Evolutionary conservation across 192 early-diverging fungal species (phyloP), one percentile per base, ranked within the genome.

Genomic region (Thoreauomyces humboldtii): DNA sequence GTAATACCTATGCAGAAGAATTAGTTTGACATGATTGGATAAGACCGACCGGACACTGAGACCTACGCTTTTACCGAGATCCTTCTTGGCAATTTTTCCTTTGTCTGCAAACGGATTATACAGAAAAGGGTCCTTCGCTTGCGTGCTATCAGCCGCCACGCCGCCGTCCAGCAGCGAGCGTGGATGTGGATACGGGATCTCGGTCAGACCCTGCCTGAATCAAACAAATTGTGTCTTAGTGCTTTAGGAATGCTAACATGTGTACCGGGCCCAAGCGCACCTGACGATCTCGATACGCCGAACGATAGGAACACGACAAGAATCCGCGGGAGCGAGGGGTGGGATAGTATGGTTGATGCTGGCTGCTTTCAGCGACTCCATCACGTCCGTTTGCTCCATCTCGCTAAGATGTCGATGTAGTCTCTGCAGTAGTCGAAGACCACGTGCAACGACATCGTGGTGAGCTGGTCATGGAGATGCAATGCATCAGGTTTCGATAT

Each of bases 81-180:
- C 38, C 32, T 68, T 53, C 74, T 64, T 57, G 77, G 76, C 50
- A 74, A 70, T n/a, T 77, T 75, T 57, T 63, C 73, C 31, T 52
- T 87, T 88, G 36, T 85, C 72, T 45, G 81, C 80, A 74, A 83
- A 91, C 4, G 90, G 88, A 61, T 88, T 90, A 69, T 92, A 91
- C 31, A 92, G 77, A 67, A 92, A 92, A n/a, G 88, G 83, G 54
- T 89, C 86, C 59, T 82, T 57, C 45, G 60, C 56, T 7, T 37
- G 68, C 14, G 33, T 37, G 14, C 33, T 51, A 46, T 67, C 33
- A 36, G 27, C 48, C 50, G 50, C 56, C 58, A 25, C 55, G 54
- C 28, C 43, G 50, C 60, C 75, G 53, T n/a, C 58, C 37, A 73
- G 54, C 56, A 61, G 71, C 1, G 65, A 69, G n/a, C 64, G 67